A percentile compares a stretch with the other conserved stretches of the same genome.
Conservation (phyloP, 2,329 filamentous ascomycete genomes). For the Fonsecaea pedrosoi region DNA sequence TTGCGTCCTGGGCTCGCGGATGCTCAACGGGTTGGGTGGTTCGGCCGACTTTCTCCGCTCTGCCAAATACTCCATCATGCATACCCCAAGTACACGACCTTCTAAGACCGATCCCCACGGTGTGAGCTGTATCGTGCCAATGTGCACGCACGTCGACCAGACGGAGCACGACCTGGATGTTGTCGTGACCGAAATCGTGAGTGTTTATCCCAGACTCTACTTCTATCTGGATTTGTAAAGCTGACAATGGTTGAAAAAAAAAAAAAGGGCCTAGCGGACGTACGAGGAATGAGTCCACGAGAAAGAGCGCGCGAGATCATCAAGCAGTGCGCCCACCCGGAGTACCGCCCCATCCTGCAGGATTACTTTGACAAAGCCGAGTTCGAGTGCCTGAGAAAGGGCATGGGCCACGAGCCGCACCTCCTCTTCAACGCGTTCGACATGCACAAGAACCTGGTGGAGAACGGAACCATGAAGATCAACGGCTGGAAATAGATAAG, state of each 20-base stretch:
- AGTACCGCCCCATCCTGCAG: conserved; percentile 80
- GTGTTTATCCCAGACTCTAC: conserved; percentile 7
- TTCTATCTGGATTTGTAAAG: neutral
- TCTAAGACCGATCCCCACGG: conserved; percentile 82
- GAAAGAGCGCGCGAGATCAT: conserved; percentile 87
- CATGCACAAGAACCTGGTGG: conserved; percentile 81
- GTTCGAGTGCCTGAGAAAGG: conserved; percentile 79
- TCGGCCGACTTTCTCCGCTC: conserved; percentile 81
- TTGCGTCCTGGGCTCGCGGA: conserved; percentile 85
- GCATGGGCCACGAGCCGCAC: conserved; percentile 89
- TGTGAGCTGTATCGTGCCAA: conserved; percentile 87
- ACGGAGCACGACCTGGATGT: conserved; percentile 92
- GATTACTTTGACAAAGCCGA: conserved; percentile 88
- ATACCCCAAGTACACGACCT: conserved; percentile 81
- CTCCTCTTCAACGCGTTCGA: conserved; percentile 85
- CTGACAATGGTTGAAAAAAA: neutral
- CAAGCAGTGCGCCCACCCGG: conserved; percentile 82
- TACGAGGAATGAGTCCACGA: conserved; percentile 77
- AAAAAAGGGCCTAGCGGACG: conserved; percentile 75
- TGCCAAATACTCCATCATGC: conserved; percentile 89
- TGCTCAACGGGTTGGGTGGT: conserved; percentile 85
- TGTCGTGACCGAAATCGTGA: conserved; percentile 72
- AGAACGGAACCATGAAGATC: conserved; percentile 90
- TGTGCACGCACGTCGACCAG: conserved; percentile 91
- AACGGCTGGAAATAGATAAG: conserved; percentile 60